Evolutionary conservation across 768 basidiomycete genomes (phyloP).

Genomic region (Suillus variegatus): DNA sequence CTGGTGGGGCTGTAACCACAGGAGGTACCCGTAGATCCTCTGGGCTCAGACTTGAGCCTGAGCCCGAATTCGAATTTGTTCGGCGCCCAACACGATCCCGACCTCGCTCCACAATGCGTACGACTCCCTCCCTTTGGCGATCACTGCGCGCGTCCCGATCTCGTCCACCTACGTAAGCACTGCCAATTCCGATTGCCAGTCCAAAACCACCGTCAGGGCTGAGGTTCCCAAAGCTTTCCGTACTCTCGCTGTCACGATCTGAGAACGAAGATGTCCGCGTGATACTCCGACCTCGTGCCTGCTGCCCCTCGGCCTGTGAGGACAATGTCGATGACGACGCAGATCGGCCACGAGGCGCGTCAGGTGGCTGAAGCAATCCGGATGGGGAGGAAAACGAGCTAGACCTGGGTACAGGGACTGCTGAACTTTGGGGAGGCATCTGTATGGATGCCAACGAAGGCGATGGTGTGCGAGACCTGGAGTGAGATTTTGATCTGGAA

Average conservation of each 20-base stretch:
- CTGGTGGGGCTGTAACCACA: constrained; percentile 9
- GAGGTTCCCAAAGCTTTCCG: constrained; percentile 40
- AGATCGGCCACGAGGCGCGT: constrained; percentile 27
- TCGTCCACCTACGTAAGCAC: constrained; percentile 36
- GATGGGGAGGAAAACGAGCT: constrained; percentile 19
- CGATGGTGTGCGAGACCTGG: constrained; percentile 48
- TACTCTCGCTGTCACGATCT: constrained; percentile 44
- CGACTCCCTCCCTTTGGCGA: constrained; percentile 24
- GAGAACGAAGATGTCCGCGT: constrained; percentile 58
- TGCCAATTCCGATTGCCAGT: constrained; percentile 27
- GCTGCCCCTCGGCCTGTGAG: constrained; percentile 32
- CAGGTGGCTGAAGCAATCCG: constrained; percentile 28
- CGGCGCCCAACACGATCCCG: constrained; percentile 30
- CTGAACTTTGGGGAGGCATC: constrained; percentile 13
- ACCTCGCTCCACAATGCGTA: constrained; percentile 24
- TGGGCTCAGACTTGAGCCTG: constrained; percentile 37
- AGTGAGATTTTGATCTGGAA: constrained; percentile 37
- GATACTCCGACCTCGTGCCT: constrained; percentile 52
- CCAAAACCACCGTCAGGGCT: constrained; percentile 39
- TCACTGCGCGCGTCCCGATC: constrained; percentile 18
- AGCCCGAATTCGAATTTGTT: constrained; percentile 32
- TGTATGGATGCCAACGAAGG: constrained; percentile 28
- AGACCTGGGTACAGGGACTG: constrained; percentile 14
- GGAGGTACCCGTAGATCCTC: constrained; percentile 16
- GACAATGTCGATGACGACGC: constrained; percentile 36